Base-by-base conservation (phyloP, 306 rosid genomes). In the Sechiopsis laciniata region DNA sequence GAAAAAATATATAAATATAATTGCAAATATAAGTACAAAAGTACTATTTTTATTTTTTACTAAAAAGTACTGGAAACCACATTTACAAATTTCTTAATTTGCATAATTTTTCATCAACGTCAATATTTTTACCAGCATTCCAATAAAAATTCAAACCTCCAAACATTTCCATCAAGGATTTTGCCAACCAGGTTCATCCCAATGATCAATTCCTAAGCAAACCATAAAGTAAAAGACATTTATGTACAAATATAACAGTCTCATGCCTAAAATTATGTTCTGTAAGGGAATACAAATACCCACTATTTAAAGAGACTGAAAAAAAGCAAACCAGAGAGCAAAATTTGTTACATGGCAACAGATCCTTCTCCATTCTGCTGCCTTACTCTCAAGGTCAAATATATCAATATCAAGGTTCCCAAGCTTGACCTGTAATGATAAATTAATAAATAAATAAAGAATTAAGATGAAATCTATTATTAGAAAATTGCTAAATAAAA, bases 351-450 rank as follows among this genome's bases (percentile, higher is more conserved):
- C 58, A 75, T 72, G 73, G 74, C 91, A 77, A 81, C 80, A 73
- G 77, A 81, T 70, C 74, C 81, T 26, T 72, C 75, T 16, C 67
- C 67, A 73, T 45, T 19, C 57, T 57, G 76, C 81, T 85, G 89
- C 76, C 93, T 77, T 69, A 88, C 87, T 82, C 87, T 88, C 82
- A 92, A 59, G 15, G 98, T 92, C 76, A 90, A 84, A 83, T 84
- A 90, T 84, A 90, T 92, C 88, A 92, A 81, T 52, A 90, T 82
- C 83, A 92, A 80, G 35, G 98, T 88, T 75, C 98, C 98, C 80
- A 92, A 82, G 84, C 89, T 90, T 79, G 98, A 92, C 87, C 98
- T 92, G 90, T 67, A 76, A 66, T 62, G 6, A 60, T 8, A 26
- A 16, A 61, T 29, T 8, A 61, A 57, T 10, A 53, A 21, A 57